Evolutionary conservation across 148 eudicot genomes (phyloP), one percentile per base, ranked within the genome.

Genomic region (Cornus suecica): DNA sequence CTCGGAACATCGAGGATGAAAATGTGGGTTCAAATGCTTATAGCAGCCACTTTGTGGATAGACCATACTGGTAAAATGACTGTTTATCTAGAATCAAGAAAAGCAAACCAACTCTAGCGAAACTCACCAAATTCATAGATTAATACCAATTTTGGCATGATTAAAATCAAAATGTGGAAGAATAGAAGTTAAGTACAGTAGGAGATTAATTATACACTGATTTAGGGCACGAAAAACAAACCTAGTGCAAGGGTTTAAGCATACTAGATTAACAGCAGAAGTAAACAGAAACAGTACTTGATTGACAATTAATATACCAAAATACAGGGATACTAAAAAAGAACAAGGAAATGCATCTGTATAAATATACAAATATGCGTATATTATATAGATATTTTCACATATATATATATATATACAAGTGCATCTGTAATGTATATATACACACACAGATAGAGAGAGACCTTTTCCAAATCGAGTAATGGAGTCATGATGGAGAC

Each of bases 401-500:
- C 42, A 37, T 37, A 37, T 37, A 32, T 32, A 13, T 15, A 68
- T 2, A 27, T 5, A 69, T 20, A 16, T 15, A 65, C 5, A 10
- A 4, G 2, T 14, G 76, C 5, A 69, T 18, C 75, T 9, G 62
- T 9, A 27, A n/a, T n/a, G n/a, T 9, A 72, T 10, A 77, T 13
- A 42, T 31, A 52, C 28, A 8, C 10, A 31, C 34, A 8, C 42
- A 20, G 74, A 68, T 42, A 73, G 18, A 70, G 41, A 56, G 27
- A 32, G 48, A 92, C 98, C 91, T 94, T 94, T 83, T 94, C 97
- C 85, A 94, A 65, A 79, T 92, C 98, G 83, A 94, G 82, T 54
- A 94, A 82, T 80, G 98, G 96, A 51, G 85, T 74, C 92, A 90
- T 91, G 37, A 77, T 88, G 65, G 98, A 88, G 28, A 94, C 92